A percentile compares a stretch with the other conserved stretches of the same genome.
Conservation (phyloP, 192 early-diverging fungal species). For the Backusella tarrabulga region DNA sequence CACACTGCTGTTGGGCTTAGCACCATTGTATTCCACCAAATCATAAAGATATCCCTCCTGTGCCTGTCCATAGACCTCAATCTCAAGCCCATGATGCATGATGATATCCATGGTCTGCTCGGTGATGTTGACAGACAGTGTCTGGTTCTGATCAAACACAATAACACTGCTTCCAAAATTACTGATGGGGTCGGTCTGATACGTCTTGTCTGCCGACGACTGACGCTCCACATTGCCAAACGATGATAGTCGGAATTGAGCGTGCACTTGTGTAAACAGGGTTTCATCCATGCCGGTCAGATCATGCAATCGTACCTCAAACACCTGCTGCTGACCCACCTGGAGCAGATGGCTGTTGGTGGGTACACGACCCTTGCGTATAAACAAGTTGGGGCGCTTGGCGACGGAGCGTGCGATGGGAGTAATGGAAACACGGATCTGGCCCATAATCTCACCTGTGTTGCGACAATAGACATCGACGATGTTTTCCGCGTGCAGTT, state of each 20-base stretch:
- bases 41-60: slow-evolving; percentile 15
- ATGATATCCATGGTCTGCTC: slow-evolving; percentile 42
- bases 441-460: slow-evolving; percentile 42
- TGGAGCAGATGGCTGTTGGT: background rate
- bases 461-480: slow-evolving; percentile 41
- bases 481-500: slow-evolving; percentile 37
- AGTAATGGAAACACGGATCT: slow-evolving; percentile 40
- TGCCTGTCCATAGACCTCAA: slow-evolving; percentile 52
- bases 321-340: slow-evolving; percentile 49
- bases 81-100: slow-evolving; percentile 34
- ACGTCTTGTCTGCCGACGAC: slow-evolving; percentile 49
- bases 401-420: slow-evolving; percentile 32
- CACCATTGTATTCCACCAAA: slow-evolving; percentile 26
- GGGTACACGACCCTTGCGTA: background rate
- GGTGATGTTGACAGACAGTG: slow-evolving; percentile 43
- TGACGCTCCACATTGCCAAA: slow-evolving; percentile 49
- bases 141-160: slow-evolving; percentile 54
- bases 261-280: slow-evolving; percentile 65
- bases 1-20: background rate
- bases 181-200: slow-evolving; percentile 55
- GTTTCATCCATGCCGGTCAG: slow-evolving; percentile 55
- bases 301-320: slow-evolving; percentile 60
- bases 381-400: slow-evolving; percentile 20
- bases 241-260: slow-evolving; percentile 62
- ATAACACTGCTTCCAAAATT: slow-evolving; percentile 53